These are phyloP conservation scores for Fagopyrum homotropicum DNA, from an alignment of 148 eudicot species.

Conservation along the genomic window DNA sequence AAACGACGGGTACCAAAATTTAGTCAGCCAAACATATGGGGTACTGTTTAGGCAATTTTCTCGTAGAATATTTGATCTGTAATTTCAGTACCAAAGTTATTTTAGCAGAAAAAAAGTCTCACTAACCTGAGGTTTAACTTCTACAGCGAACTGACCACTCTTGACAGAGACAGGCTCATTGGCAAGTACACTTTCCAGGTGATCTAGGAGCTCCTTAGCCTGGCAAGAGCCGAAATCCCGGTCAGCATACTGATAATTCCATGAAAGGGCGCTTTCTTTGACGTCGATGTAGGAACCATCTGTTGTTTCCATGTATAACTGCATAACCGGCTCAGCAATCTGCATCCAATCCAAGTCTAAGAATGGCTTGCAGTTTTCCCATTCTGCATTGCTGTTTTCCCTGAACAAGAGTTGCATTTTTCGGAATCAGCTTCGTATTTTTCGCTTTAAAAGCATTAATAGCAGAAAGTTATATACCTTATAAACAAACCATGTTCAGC, in stretches of 20 bases:
- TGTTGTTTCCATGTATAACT: slow-evolving; percentile 47
- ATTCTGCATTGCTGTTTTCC: slow-evolving; percentile 29
- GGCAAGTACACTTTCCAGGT: slow-evolving; percentile 57
- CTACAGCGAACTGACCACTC: slow-evolving; percentile 49
- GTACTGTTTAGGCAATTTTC: no score
- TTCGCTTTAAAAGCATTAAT: background rate
- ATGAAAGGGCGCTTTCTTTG: slow-evolving; percentile 47
- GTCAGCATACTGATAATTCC: slow-evolving; percentile 54
- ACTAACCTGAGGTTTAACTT: slow-evolving; percentile 59
- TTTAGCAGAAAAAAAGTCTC: background rate
- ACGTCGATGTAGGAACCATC: slow-evolving; percentile 54
- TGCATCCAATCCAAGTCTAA: slow-evolving; percentile 53
- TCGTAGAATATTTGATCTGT: no score
- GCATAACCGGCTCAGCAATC: slow-evolving; percentile 57
- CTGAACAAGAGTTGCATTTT: slow-evolving; percentile 17
- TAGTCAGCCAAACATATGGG: no score
- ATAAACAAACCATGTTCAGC: slow-evolving; percentile 91
- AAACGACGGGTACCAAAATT: no score
- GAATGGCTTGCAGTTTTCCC: slow-evolving; percentile 46
- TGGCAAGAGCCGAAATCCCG: slow-evolving; percentile 56
- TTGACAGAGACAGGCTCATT: slow-evolving; percentile 60
- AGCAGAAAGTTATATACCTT: slow-evolving; percentile 29
- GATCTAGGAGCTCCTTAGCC: slow-evolving; percentile 58
- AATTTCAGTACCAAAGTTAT: background rate
- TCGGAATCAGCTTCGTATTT: background rate